Evolutionary conservation across 306 rosid species (phyloP), one percentile per base, ranked within the genome.

Genomic region (Vigna reflexopilosa): DNA sequence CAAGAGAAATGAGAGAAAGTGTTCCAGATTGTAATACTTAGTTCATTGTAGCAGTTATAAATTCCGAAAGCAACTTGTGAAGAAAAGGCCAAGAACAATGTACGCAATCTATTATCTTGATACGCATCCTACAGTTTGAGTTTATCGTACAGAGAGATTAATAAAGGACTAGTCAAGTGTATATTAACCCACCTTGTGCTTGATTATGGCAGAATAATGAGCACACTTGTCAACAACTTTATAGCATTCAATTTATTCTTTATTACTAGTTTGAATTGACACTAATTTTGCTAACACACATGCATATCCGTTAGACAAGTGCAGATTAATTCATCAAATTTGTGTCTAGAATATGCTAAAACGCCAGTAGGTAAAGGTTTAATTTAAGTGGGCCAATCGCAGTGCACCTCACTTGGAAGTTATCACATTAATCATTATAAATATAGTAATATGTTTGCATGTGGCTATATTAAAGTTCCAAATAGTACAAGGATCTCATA

Each of bases 1-100:
- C 67, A 57, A 1, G 63, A 75, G 50, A 34, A 1, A 52, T 19
- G 45, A 51, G 63, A 30, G 3, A 30, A 4, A 57, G 9, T 54
- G 66, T 66, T 75, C 67, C 52, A 44, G 73, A 83, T 71, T 67
- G 77, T 55, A 19, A 76, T 67, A 12, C 66, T 67, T 67, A 15
- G 59, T 86, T 76, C 85, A 82, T 63, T 59, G 85, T 40, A 76
- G 65, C 73, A 61, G 59, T 72, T 58, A 62, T 58, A 76, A 64
- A 75, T 86, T 78, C 81, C 77, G 69, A 80, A 82, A 80, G 58
- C 77, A 73, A 83, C 74, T 77, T 54, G 81, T 70, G 55, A 79
- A 83, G 28, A 22, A 59, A 75, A 70, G 86, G 79, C 88, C 83
- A 86, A 80, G 85, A 83, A 75, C 91, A 83, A 70, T 89, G 88